Conservation (phyloP, 306 rosid species). For the Cicer arietinum region DNA sequence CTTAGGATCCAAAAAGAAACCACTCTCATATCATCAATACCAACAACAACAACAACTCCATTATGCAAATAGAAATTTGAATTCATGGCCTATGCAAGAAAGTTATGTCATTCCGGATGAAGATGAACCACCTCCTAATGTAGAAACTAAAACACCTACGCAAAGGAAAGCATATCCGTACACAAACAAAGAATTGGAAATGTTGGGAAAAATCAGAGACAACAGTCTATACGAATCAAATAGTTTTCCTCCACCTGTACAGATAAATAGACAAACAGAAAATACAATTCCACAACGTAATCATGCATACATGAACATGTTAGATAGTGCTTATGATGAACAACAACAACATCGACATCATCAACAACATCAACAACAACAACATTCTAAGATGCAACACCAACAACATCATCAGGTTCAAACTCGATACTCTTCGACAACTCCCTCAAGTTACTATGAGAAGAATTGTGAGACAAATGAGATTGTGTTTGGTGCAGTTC, state of each 20-base stretch:
- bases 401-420: conserved; percentile 65
- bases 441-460: conserved; percentile 72
- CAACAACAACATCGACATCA: conserved; percentile 47
- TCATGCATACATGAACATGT: conserved; percentile 55
- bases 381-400: conserved; percentile 34
- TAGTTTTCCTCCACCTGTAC: neutral
- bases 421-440: conserved; percentile 60
- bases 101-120: conserved; percentile 86
- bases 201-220: neutral
- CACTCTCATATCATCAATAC: conserved; percentile 60
- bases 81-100: conserved; percentile 92
- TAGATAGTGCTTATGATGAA: conserved; percentile 66
- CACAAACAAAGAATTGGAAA: conserved; percentile 65
- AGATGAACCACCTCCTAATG: conserved; percentile 76
- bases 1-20: conserved; percentile 72
- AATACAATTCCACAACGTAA: neutral
- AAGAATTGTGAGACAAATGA: conserved; percentile 81
- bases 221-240: neutral
- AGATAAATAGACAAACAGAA: neutral
- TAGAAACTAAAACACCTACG: conserved; percentile 71
- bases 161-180: conserved; percentile 60
- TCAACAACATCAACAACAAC: conserved; percentile 69
- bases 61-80: conserved; percentile 50
- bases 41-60: conserved; percentile 72
- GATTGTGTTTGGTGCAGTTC: conserved; percentile 96